A percentile compares a stretch with the other conserved stretches of the same genome.
Evolutionary conservation across 352 stramenopile genomes (phyloP).

Genomic region (Globisporangium carolinianum): DNA sequence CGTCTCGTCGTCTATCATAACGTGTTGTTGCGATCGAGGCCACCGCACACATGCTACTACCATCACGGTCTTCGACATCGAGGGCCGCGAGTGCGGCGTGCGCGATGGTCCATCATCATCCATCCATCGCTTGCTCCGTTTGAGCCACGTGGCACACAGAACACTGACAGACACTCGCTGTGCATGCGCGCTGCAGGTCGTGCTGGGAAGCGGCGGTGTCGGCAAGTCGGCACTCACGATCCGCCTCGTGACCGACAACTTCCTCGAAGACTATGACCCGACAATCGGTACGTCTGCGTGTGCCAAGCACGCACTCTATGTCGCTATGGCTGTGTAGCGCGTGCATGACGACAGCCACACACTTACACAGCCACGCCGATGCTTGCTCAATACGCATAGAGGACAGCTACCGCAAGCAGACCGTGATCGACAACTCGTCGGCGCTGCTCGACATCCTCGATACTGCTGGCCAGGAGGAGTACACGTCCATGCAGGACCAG

Average conservation of each 20-base stretch:
- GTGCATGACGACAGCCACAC: neutral
- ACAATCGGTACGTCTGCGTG: conserved; percentile 64
- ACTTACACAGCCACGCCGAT: neutral
- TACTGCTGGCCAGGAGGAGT: conserved; percentile 90
- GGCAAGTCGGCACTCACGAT: conserved; percentile 91
- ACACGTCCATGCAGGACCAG: conserved; percentile 90
- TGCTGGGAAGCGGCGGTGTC: conserved; percentile 86
- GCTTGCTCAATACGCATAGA: conserved; percentile 28
- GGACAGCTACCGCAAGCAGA: conserved; percentile 90
- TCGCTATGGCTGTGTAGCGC: neutral
- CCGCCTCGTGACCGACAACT: conserved; percentile 89
- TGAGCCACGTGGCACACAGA: neutral
- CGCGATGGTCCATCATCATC: no score
- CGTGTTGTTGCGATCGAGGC: no score
- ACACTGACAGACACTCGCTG: neutral
- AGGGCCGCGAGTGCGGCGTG: no score
- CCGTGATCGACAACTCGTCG: conserved; percentile 76
- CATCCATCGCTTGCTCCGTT: no score
- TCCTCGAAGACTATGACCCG: conserved; percentile 91
- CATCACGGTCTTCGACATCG: no score
- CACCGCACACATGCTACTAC: no score
- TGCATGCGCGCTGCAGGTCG: conserved; percentile 32
- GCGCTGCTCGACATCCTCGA: conserved; percentile 88
- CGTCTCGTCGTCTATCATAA: conserved; percentile 1
- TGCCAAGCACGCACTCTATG: no score